Evolutionary conservation across 1,284 basidiomycete species (phyloP).

Genomic region (Fomitopsis schrenkii): DNA sequence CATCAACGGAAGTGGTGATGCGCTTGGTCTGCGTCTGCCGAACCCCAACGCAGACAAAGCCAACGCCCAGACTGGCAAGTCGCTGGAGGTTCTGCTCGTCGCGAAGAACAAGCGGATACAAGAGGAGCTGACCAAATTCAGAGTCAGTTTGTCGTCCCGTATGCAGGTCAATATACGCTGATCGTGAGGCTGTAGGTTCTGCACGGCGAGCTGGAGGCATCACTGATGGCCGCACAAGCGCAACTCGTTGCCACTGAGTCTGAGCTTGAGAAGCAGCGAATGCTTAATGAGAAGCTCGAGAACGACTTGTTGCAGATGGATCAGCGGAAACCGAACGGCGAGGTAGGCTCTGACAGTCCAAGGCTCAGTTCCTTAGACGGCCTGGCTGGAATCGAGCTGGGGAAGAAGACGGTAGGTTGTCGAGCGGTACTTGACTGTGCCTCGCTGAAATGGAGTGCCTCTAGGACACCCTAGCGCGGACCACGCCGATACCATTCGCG

Average conservation of each 20-base stretch:
- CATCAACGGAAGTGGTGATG: slow-evolving; percentile 23
- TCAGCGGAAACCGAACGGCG: slow-evolving; percentile 37
- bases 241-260: slow-evolving; percentile 55
- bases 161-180: neutral
- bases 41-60: slow-evolving; percentile 85
- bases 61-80: slow-evolving; percentile 71
- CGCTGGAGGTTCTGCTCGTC: slow-evolving; percentile 87
- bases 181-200: slow-evolving; percentile 52
- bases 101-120: slow-evolving; percentile 93
- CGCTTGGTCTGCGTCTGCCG: slow-evolving; percentile 63
- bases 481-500: slow-evolving; percentile 64
- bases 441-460: slow-evolving; percentile 2
- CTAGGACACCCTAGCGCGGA: slow-evolving; percentile 43
- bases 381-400: slow-evolving; percentile 71
- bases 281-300: slow-evolving; percentile 87
- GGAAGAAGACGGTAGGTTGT: slow-evolving; percentile 38
- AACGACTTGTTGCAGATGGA: slow-evolving; percentile 86
- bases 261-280: slow-evolving; percentile 75
- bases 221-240: slow-evolving; percentile 54
- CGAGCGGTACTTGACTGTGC: neutral
- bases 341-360: slow-evolving; percentile 14
- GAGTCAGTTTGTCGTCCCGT: slow-evolving; percentile 44
- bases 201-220: slow-evolving; percentile 74
- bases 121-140: slow-evolving; percentile 89
- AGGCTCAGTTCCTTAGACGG: slow-evolving; percentile 29